Base-by-base conservation (phyloP, 129 eudicot genomes). In the Lactuca sativa region DNA sequence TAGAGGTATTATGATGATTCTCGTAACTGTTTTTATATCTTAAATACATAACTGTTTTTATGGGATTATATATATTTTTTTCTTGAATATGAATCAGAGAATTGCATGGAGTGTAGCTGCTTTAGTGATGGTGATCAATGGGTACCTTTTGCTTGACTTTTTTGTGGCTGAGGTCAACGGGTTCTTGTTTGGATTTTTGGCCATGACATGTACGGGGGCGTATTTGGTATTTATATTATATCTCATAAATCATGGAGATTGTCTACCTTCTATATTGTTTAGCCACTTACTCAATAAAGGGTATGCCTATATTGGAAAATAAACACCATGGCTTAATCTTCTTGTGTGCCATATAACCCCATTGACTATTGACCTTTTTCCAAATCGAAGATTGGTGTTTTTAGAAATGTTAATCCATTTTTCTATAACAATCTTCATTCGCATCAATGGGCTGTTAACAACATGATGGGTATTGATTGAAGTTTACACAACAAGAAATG, bases 41-140 rank as follows among this genome's bases (percentile, higher is more conserved):
- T 6, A 25, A 25, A 25, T 2, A 25, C 6, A 36, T 36, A 36
- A 36, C 0, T 34, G 37, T 0, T 0, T 0, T 0, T 18, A 25
- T 25, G 30, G 30, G 30, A 25, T 25, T 25, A 25, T 25, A 25
- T 25, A 25, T 25, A 25, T 25, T 25, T 25, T 58, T 18, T 68
- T 76, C 3, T 60, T 40, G n/a, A 69, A 61, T 70, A 9, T 44
- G 6, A 38, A 13, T 15, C 74, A 90, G 95, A 86, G 84, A 74
- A 69, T 79, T 72, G 88, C 91, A n/a, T 87, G 95, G 97, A 70
- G 86, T 25, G 88, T 90, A 53, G 97, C 97, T 73, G 97, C 77
- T n/a, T 77, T 91, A 37, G 97, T 91, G 81, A 91, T 91, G 77
- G 93, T 88, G 77, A 91, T 91, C 66, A 91, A 91, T 32, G 96